Base-by-base conservation (phyloP, 768 basidiomycete species). In the Holtermannia corniformis region DNA sequence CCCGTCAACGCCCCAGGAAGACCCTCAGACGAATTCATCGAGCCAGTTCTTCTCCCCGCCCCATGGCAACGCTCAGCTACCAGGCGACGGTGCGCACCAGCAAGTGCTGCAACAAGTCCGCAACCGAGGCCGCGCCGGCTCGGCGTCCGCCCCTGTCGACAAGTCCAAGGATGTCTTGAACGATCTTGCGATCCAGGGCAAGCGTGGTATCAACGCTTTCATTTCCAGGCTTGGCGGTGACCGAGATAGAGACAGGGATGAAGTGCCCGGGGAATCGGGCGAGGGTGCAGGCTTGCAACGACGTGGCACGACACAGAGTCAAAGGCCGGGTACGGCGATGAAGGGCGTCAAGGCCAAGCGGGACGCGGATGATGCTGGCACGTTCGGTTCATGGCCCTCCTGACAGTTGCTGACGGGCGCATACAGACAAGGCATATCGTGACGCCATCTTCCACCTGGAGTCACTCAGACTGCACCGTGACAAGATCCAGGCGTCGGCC, bases 371-470 rank as follows among this genome's bases (percentile, higher is more conserved):
- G 90, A 93, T 70, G 89, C 90, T 54, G 86, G 88, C 85, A 53
- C 68, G 58, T 49, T 19, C 32, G n/a, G n/a, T 19, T 50, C 16
- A 40, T n/a, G 43, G 28, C 4, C 24, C 28, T 22, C 23, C 40
- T 45, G n/a, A 47, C 40, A 50, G 28, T 16, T 47, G 41, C 40
- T 52, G 42, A n/a, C n/a, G n/a, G n/a, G n/a, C n/a, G n/a, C n/a
- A n/a, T n/a, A n/a, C 61, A 87, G 90, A 95, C 70, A 87, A 84
- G 68, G 89, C 92, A 54, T 95, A 95, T 64, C 78, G 90, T 23
- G 86, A 84, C 59, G 88, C 82, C 27, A 83, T 95, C 21, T 84
- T 93, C 71, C 87, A 87, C 84, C 74, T 90, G n/a, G 90, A 95
- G 75, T 91, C 90, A 0, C 76, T 93, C 32, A 77, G 91, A 28